Base-by-base conservation (phyloP, 2,329 filamentous ascomycete species). In the Fusarium phyllophilum region DNA sequence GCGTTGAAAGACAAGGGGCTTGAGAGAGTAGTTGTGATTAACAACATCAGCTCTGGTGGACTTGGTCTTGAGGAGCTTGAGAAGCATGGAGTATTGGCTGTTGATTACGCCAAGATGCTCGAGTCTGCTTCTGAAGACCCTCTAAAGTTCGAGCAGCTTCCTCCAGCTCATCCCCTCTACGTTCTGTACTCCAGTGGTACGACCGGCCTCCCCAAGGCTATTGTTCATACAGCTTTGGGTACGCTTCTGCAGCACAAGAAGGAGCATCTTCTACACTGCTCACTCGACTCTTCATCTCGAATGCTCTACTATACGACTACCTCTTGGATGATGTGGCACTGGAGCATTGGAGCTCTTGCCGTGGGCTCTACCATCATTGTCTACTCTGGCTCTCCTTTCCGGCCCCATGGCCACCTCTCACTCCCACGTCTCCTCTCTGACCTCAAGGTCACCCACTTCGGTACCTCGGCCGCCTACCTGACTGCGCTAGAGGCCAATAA, bases 311-410 rank as follows among this genome's bases (percentile, higher is more conserved):
- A 95, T 84, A 97, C 95, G 3, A 98, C 95, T 8, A 95, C 93
- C 17, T 97, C 94, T 0, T 98, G 95, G 96, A 98, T 99, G 95
- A 98, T 98, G 96, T 98, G 95, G 95, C 96, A 98, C 81, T 98
- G 96, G 95, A 91, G 95, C 45, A 89, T 98, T 26, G 96, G 94
- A 2, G 94, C 92, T 11, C 90, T 98, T 8, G 93, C 95, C 15
- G 91, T 90, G 36, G 96, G 96, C 60, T 89, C 93, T 17, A 96
- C 94, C 0, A 86, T 98, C 18, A 88, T 98, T 26, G 87, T 98
- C 8, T 99, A 98, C 83, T 94, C 97, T 60, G 96, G 96, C 54
- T 97, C 94, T 0, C 96, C 96, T 0, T 98, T 98, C 85, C 88
- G 89, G 55, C 93, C 93, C 1, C 86, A 93, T 65, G 93, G 93